These are phyloP conservation scores for Thelonectria rubi DNA, from an alignment of 2,329 filamentous ascomycete species.

Conservation along the genomic window DNA sequence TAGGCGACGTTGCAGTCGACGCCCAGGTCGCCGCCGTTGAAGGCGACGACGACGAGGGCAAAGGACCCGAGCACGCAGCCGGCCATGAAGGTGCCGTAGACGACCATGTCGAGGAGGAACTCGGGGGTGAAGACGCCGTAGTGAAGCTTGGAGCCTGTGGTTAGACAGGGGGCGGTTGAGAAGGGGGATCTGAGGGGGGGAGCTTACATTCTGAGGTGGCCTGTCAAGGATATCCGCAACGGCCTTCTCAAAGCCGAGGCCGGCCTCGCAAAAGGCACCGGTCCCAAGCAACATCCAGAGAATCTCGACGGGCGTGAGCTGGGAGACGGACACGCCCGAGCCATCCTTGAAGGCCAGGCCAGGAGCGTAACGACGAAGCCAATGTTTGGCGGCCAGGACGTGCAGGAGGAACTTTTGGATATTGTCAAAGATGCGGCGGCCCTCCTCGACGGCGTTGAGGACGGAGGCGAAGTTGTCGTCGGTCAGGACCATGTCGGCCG, in stretches of 20 bases:
- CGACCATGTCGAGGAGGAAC: slow-evolving; percentile 69
- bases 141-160: slow-evolving; percentile 39
- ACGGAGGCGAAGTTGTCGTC: slow-evolving; percentile 70
- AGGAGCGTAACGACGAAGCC: slow-evolving; percentile 72
- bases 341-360: slow-evolving; percentile 74
- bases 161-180: too few relatives aligned
- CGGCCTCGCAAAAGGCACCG: slow-evolving; percentile 75
- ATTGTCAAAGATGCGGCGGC: slow-evolving; percentile 74
- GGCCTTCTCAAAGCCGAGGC: slow-evolving; percentile 74
- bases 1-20: slow-evolving; percentile 65
- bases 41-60: slow-evolving; percentile 61
- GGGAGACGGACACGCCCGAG: slow-evolving; percentile 73
- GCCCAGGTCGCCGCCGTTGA: slow-evolving; percentile 61
- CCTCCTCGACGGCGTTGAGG: slow-evolving; percentile 65
- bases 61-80: slow-evolving; percentile 66
- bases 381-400: slow-evolving; percentile 71
- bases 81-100: slow-evolving; percentile 72
- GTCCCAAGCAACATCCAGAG: slow-evolving; percentile 81
- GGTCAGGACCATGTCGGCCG: slow-evolving; percentile 70
- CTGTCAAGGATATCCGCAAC: slow-evolving; percentile 72
- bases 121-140: slow-evolving; percentile 71
- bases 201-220: slow-evolving; percentile 56
- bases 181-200: not conserved
- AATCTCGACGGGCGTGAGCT: slow-evolving; percentile 74
- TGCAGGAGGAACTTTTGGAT: slow-evolving; percentile 76